Evolutionary conservation across 139 green algal species (phyloP), one percentile per base, ranked within the genome.

Genomic region (Micractinium conductrix): DNA sequence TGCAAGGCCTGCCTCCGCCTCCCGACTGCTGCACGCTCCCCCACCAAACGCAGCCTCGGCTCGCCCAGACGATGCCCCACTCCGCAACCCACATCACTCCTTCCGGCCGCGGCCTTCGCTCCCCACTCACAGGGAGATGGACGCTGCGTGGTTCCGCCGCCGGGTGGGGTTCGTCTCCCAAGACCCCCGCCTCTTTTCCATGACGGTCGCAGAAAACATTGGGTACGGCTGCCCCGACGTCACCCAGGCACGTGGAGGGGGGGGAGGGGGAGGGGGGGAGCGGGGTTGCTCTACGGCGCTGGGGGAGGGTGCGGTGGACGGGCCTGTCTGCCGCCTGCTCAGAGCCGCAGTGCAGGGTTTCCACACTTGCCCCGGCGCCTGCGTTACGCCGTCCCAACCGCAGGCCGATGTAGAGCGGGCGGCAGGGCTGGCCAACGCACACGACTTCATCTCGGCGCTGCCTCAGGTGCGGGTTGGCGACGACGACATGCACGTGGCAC

Each of bases 191-290:
- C 91, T 97, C 63, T 96, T 97, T 81, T 70, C 53, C 65, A 82
- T 86, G 37, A 92, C 74, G 45, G 87, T 97, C 8, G 88, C 87
- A 1, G 92, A 89, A 60, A 97, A 97, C 91, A 96, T 97, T 68
- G 80, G 84, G 5, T 96, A 95, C 82, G 94, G 93, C 58, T 83
- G 85, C 53, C 80, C 79, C n/a, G 82, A 84, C 42, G 85, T 88
- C 9, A 86, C 76, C 8, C 84, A 72, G 76, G 76, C 60, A 14
- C 5, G 72, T 16, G 3, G 8, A 0, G 14, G 30, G 37, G 2
- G 60, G 33, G 14, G 33, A 72, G 12, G 26, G 68, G 35, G 6
- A 50, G 38, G 38, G 68, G 68, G 21, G 38, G 19, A 21, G 63
- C n/a, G 5, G 33, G 63, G 53, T n/a, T n/a, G n/a, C n/a, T n/a